Evolutionary conservation across 352 stramenopile genomes (phyloP), one percentile per base, ranked within the genome.

Genomic region (Phytophthora constricta): DNA sequence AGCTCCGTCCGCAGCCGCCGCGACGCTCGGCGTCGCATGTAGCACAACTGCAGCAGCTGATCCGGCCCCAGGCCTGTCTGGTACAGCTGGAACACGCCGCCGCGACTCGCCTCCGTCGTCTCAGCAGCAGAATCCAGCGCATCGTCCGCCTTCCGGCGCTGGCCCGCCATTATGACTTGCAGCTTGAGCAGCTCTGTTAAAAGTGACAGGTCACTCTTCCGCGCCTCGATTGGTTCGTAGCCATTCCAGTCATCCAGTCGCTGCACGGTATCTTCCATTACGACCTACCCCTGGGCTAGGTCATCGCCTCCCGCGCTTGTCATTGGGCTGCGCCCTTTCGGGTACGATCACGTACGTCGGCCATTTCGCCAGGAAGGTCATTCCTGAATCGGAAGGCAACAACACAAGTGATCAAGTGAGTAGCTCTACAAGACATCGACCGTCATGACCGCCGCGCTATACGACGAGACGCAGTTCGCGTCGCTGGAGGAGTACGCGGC

Each of bases 401-500:
- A n/a, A n/a, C n/a, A n/a, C n/a, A n/a, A n/a, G n/a, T n/a, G n/a
- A n/a, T n/a, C n/a, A n/a, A n/a, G n/a, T n/a, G n/a, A n/a, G n/a
- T n/a, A n/a, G n/a, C n/a, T n/a, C n/a, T n/a, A n/a, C n/a, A n/a
- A n/a, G n/a, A n/a, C n/a, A n/a, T n/a, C n/a, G n/a, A n/a, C n/a
- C 33, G 28, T 20, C 3, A 80, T 76, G 68, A 54, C 68, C 20
- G 53, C 72, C 10, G 28, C 59, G n/a, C 45, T 80, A 11, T 86
- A 74, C 42, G 80, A 89, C 61, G 23, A 74, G 55, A 56, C 62
- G 60, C 70, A 71, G 19, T 91, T 77, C 57, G 65, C 73, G 34
- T 90, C 84, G 52, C 72, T 93, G 23, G 82, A 92, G 53, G 72
- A 68, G 42, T 91, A 89, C 60, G 81, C 80, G 23, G 84, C 84